A percentile compares a stretch with the other conserved stretches of the same genome.
Evolutionary conservation across 495 filamentous ascomycete species (phyloP).

Genomic region (Glarea lozoyensis): DNA sequence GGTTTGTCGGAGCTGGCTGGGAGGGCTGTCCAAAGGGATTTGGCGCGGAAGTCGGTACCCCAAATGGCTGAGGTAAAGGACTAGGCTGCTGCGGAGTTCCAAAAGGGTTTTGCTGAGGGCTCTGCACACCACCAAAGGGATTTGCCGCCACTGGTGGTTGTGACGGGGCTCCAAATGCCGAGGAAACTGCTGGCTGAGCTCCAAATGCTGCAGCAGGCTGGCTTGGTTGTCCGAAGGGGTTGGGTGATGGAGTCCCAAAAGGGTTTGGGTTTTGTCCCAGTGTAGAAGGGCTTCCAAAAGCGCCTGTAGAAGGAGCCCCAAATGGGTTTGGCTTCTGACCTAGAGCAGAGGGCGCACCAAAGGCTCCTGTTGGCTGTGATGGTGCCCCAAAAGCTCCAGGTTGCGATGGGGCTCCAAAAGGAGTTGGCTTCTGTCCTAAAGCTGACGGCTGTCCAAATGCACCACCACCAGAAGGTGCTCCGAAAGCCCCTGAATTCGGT

Average conservation of each 20-base stretch:
- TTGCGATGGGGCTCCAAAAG: conserved; percentile 8
- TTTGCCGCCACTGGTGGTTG: conserved; percentile 1
- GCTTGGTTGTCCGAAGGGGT: not conserved
- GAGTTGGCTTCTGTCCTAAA: conserved; percentile 10
- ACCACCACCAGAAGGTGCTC: conserved; percentile 3
- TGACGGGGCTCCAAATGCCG: conserved; percentile 1
- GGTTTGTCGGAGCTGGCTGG: not conserved
- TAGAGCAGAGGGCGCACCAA: conserved; percentile 15
- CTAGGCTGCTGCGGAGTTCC: conserved; percentile 4
- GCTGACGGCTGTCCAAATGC: conserved; percentile 19
- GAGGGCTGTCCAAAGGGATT: conserved; percentile 4
- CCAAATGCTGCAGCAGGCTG: conserved; percentile 1
- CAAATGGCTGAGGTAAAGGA: too few species aligned
- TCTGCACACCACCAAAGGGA: too few species aligned
- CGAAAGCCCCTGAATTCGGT: conserved; percentile 1
- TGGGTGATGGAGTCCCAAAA: conserved; percentile 5
- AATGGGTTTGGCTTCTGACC: conserved; percentile 17
- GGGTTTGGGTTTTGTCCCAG: conserved; percentile 15
- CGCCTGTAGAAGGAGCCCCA: conserved; percentile 3
- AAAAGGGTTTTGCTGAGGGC: conserved; percentile 1
- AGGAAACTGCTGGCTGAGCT: too few species aligned
- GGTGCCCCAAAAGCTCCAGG: conserved; percentile 6
- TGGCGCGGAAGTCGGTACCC: too few species aligned
- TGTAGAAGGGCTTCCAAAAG: conserved; percentile 12
- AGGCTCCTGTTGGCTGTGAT: conserved; percentile 6